Conservation (phyloP, 1,284 basidiomycete genomes). For the Chalciporus piperatoides region DNA sequence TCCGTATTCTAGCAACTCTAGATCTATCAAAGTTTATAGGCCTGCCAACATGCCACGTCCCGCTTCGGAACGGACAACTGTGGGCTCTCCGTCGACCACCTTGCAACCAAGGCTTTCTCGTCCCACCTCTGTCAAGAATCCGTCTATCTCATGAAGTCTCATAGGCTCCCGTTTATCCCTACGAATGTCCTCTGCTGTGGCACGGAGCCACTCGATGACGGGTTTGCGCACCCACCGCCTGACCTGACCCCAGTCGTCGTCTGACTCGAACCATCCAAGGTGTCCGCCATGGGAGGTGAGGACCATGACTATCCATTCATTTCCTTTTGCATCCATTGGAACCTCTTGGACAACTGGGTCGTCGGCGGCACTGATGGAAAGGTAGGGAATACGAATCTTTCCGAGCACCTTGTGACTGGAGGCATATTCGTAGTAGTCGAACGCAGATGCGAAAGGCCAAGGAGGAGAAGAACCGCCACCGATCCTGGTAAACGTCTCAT, state of each 20-base stretch:
- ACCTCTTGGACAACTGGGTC: constrained; percentile 81
- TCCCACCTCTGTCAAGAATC: constrained; percentile 52
- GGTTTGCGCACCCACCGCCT: constrained; percentile 71
- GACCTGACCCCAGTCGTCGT: constrained; percentile 40
- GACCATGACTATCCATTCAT: constrained; percentile 66
- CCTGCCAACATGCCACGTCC: constrained; percentile 42
- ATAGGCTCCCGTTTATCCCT: constrained; percentile 31
- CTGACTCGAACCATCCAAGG: constrained; percentile 88
- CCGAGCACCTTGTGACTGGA: constrained; percentile 51
- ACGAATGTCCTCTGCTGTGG: constrained; percentile 53
- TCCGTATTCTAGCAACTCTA: constrained; percentile 17
- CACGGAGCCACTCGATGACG: constrained; percentile 70
- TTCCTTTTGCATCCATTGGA: constrained; percentile 57
- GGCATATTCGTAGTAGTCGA: constrained; percentile 82
- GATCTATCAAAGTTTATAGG: constrained; percentile 29
- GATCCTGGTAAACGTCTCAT: constrained; percentile 64
- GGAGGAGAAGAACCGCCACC: constrained; percentile 77
- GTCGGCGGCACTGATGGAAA: constrained; percentile 86
- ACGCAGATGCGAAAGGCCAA: constrained; percentile 75
- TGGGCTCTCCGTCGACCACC: constrained; percentile 36
- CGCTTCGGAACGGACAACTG: constrained; percentile 37
- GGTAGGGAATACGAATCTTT: constrained; percentile 64
- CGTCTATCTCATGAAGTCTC: constrained; percentile 47
- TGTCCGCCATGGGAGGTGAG: constrained; percentile 86
- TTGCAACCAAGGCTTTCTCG: constrained; percentile 41